phyloP scores from a whole-genome alignment of 306 rosid genomes.

The Styphnolobium japonicum region DNA sequence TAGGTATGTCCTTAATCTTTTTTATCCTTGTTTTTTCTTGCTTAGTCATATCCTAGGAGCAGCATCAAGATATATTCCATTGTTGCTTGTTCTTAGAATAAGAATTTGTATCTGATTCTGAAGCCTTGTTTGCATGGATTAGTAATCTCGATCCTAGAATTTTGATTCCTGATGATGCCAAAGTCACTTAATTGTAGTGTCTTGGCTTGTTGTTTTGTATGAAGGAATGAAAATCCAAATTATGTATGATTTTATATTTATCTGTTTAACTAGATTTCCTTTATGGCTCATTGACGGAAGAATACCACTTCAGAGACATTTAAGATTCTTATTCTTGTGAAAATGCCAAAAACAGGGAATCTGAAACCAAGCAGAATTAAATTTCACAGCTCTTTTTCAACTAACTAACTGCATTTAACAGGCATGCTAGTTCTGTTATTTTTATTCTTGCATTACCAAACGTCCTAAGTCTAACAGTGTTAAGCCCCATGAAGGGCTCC shows the following conservation, averaged over 20 bases:
- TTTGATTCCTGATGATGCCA: background rate
- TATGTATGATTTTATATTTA: background rate
- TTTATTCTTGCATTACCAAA: background rate
- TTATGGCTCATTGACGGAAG: background rate
- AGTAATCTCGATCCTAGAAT: background rate
- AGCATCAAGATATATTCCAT: background rate
- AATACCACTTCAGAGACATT: background rate
- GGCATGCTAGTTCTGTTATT: background rate
- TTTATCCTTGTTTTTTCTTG: background rate
- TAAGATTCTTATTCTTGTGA: background rate
- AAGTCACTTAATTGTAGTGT: background rate
- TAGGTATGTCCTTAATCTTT: background rate
- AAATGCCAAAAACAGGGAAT: background rate
- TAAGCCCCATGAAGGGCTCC: background rate
- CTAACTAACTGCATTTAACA: background rate
- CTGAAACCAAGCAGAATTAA: background rate
- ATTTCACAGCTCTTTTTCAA: background rate
- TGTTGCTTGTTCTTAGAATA: conserved; percentile 2
- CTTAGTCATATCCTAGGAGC: background rate
- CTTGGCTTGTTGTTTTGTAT: background rate
- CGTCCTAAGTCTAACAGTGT: background rate
- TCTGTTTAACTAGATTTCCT: background rate
- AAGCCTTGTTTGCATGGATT: background rate
- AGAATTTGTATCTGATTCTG: background rate
- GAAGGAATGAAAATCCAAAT: background rate